Evolutionary conservation across 2,329 filamentous ascomycete species (phyloP), one percentile per base, ranked within the genome.

Genomic region (Epichloe amarillans): DNA sequence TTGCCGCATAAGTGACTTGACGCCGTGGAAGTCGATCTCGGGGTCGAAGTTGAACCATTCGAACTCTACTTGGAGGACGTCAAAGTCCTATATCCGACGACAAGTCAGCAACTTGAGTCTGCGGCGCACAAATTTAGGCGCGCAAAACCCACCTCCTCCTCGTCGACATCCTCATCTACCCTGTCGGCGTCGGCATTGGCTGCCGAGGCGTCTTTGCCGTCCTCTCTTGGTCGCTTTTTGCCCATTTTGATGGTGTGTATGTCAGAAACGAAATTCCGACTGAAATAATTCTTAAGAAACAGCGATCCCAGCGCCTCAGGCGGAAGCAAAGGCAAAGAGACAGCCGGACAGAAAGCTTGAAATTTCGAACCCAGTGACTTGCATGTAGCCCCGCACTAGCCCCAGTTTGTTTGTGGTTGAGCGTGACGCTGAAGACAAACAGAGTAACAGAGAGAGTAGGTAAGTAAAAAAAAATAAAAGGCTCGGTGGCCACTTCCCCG

Each of bases 31-130:
- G 68, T 98, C 93, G 60, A 95, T 77, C 7, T 86, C 81, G 2
- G 86, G 76, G 60, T 93, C 84, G 55, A 91, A 95, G 69, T 96
- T 94, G 72, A 97, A 98, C 86, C 89, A 97, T 72, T 98, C 93
- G 62, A 98, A 98, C 57, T 97, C 91, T 52, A 97, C 89, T 64
- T 97, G 84, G 57, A 98, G 82, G 66, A 91, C 85, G 64, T 95
- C 86, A 62, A 89, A 85, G 62, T 95, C 88, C 87, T 95, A 50
- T 5, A 10, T 37, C 26, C 23, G 42, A 17, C 3, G 10, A 11
- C 8, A 11, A 4, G 50, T 57, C 38, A 57, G 50, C 48, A 38
- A 45, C 11, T 12, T 14, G 12, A 19, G 19, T 15, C 8, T 23
- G 19, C 11, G 10, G n/a, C 40, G 12, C 12, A 12, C 11, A 42